phyloP scores from a whole-genome alignment of 1,139 yeast species.

The Sugiyamaella grinbergsii region DNA sequence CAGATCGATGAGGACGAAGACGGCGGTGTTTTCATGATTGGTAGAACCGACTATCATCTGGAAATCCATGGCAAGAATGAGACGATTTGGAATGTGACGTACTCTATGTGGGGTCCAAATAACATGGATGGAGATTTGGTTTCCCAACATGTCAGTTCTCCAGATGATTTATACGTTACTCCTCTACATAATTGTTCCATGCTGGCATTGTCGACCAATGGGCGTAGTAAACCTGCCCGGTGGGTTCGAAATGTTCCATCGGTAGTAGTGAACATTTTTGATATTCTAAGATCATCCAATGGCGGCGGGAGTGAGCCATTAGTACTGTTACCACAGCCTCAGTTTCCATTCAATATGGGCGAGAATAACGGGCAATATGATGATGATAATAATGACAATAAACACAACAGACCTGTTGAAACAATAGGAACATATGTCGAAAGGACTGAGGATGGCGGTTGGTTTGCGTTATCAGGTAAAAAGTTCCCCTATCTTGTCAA shows the following conservation, averaged over 20 bases:
- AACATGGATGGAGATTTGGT: conserved; percentile 73
- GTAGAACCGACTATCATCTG: conserved; percentile 55
- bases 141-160: conserved; percentile 42
- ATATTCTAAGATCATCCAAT: conserved; percentile 49
- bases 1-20: conserved; percentile 25
- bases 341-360: conserved; percentile 25
- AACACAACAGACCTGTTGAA: conserved; percentile 22
- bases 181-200: conserved; percentile 75
- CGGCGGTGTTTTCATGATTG: conserved; percentile 42
- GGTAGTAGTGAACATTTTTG: conserved; percentile 72
- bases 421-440: conserved; percentile 61
- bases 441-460: conserved; percentile 63
- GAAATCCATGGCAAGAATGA: conserved; percentile 67
- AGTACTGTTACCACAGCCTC: conserved; percentile 46
- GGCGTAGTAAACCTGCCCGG: conserved; percentile 63
- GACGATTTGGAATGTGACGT: conserved; percentile 82
- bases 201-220: conserved; percentile 59
- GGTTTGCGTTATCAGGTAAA: conserved; percentile 84
- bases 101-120: conserved; percentile 92
- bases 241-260: conserved; percentile 72
- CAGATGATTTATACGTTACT: conserved; percentile 76
- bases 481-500: conserved; percentile 80
- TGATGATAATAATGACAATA: conserved; percentile 15
- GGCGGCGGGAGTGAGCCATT: conserved; percentile 34
- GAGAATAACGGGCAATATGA: background rate